Base-by-base conservation (phyloP, 2,329 filamentous ascomycete species). In the Penicillium occitanis region DNA sequence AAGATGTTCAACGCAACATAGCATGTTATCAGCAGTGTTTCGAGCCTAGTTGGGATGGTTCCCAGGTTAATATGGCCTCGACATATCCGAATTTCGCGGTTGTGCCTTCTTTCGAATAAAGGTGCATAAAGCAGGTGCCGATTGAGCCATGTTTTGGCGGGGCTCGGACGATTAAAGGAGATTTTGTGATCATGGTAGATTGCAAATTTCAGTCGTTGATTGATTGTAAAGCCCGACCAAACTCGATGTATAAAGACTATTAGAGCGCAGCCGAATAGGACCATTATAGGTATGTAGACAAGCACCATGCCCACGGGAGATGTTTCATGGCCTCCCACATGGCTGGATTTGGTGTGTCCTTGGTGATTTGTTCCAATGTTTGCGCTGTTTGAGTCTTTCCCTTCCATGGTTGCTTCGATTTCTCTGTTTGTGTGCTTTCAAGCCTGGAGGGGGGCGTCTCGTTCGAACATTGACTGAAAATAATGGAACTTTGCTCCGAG, bases 111-210 rank as follows among this genome's bases (percentile, higher is more conserved):
- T 33, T 67, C 66, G 46, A 75, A 70, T 25, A 76, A 60, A 11
- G 75, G 75, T 22, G 75, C 74, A 61, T 76, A 74, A 14, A 76
- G 62, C n/a, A 78, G 13, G 42, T 76, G 66, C 57, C 61, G 51
- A 14, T 67, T 63, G 35, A 67, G 35, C 30, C n/a, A 48, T 35
- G 61, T 30, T 55, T 57, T 61, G 7, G 22, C 13, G 30, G 40
- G 37, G 59, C 44, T 67, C 33, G 65, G 37, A 55, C 50, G 65
- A 37, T 44, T 53, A 42, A 61, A 50, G 22, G 37, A 28, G 25
- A 28, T 40, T 63, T 55, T 37, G 17, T 44, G 61, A n/a, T 37
- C 30, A 25, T 53, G 37, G 22, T 33, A 19, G 3, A 64, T 30
- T 6, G 55, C 25, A 53, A 35, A 42, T 42, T 59, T 57, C 14